These are phyloP conservation scores for Buddleja alternifolia DNA, from an alignment of 257 asterid species.

Conservation along the genomic window DNA sequence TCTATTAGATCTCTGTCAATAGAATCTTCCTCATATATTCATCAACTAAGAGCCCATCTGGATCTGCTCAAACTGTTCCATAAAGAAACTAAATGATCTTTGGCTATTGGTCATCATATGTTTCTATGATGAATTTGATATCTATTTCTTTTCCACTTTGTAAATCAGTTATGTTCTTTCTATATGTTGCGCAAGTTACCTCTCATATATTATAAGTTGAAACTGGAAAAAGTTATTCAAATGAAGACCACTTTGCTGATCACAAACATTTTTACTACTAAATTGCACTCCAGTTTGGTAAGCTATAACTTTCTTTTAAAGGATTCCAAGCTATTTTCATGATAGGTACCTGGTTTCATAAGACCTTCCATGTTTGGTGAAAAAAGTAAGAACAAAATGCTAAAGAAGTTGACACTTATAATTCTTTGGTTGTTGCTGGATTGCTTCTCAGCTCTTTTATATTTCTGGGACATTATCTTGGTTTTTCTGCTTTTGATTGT, in stretches of 20 bases:
- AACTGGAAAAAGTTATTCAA: neutral
- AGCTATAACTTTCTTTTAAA: neutral
- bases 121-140: neutral
- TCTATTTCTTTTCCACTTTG: neutral
- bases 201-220: neutral
- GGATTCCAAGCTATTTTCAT: neutral
- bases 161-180: neutral
- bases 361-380: neutral
- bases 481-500: neutral
- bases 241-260: neutral
- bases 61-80: neutral
- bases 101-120: slow-evolving; percentile 12
- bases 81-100: neutral
- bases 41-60: neutral
- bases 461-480: neutral
- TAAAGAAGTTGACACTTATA: neutral
- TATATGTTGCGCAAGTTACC: neutral
- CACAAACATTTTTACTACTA: neutral
- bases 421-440: neutral
- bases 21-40: slow-evolving; percentile 9
- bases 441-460: neutral
- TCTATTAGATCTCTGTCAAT: slow-evolving; percentile 1
- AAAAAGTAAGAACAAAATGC: neutral
- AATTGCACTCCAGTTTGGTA: neutral
- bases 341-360: neutral